A percentile compares a stretch with the other conserved stretches of the same genome.
Evolutionary conservation across 345 rosid species (phyloP).

Genomic region (Orychophragmus violaceus): DNA sequence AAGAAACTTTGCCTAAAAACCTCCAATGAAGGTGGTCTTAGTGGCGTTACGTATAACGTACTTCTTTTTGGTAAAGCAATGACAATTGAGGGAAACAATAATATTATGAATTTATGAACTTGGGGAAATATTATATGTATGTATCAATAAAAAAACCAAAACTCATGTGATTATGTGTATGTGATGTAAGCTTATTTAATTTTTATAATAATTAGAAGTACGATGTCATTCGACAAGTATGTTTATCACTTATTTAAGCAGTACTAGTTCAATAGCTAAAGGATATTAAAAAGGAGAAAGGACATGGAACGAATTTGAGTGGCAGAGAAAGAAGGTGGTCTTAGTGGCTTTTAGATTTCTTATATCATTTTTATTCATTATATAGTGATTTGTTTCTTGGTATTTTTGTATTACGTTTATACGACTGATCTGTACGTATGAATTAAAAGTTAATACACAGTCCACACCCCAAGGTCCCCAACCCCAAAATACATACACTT

Average conservation of each 20-base stretch:
- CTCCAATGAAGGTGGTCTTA: no score
- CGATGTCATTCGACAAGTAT: constrained; percentile 5
- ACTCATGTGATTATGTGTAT: not conserved
- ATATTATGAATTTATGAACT: no score
- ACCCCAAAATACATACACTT: not conserved
- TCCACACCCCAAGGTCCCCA: not conserved
- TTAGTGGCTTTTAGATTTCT: constrained; percentile 9
- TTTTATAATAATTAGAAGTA: not conserved
- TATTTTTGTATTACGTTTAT: not conserved
- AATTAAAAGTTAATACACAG: not conserved
- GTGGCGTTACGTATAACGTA: no score
- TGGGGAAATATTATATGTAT: not conserved
- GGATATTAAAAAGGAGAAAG: not conserved
- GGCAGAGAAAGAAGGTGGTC: constrained; percentile 30
- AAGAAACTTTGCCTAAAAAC: no score
- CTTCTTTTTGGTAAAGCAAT: not conserved
- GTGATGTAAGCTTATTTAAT: not conserved
- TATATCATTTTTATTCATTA: no score
- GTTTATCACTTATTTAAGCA: constrained; percentile 6
- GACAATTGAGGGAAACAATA: no score
- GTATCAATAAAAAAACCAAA: not conserved
- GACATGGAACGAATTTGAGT: constrained; percentile 15
- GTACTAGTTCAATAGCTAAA: not conserved
- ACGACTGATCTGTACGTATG: not conserved
- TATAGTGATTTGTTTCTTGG: not conserved